Percentiles rank a stretch among this genome's conserved stretches.
These are phyloP conservation scores for Termitomyces sp. DNA, from an alignment of 768 basidiomycete species.

Conservation along the genomic window DNA sequence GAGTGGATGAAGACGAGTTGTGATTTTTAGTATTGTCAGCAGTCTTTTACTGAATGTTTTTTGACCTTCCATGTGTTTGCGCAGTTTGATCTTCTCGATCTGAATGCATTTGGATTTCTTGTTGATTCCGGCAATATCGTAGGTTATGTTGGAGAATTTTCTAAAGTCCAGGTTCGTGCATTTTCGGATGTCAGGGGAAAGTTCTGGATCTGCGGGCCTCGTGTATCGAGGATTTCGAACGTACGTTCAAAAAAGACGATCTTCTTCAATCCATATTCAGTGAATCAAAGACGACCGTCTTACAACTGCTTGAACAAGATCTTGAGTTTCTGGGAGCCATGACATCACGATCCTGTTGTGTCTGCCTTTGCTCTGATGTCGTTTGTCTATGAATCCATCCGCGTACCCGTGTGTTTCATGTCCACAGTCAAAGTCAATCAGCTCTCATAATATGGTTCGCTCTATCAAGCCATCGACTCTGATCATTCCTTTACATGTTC, in stretches of 20 bases:
- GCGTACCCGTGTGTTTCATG: too few relatives aligned
- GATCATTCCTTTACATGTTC: neutral
- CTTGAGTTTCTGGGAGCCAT: neutral
- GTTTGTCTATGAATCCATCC: neutral
- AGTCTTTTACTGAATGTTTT: neutral
- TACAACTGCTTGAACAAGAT: too few relatives aligned
- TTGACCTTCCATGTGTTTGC: neutral
- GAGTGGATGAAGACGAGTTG: slow-evolving; percentile 8
- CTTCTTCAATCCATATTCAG: too few relatives aligned
- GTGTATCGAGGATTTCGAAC: neutral
- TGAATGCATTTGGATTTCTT: neutral
- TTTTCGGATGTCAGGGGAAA: too few relatives aligned
- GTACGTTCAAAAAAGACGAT: neutral
- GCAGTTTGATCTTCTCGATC: too few relatives aligned
- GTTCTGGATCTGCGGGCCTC: neutral
- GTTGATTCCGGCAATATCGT: neutral
- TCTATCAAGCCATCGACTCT: neutral
- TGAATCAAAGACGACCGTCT: too few relatives aligned
- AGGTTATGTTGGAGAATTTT: neutral
- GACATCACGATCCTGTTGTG: neutral
- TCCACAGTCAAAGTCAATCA: neutral
- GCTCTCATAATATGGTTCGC: neutral
- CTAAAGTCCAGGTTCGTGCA: neutral
- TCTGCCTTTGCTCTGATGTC: neutral
- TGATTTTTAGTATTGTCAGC: neutral